A percentile compares a stretch with the other conserved stretches of the same genome.
phyloP scores from a whole-genome alignment of 108 stramenopile genomes.

The Skeletonema grethae region DNA sequence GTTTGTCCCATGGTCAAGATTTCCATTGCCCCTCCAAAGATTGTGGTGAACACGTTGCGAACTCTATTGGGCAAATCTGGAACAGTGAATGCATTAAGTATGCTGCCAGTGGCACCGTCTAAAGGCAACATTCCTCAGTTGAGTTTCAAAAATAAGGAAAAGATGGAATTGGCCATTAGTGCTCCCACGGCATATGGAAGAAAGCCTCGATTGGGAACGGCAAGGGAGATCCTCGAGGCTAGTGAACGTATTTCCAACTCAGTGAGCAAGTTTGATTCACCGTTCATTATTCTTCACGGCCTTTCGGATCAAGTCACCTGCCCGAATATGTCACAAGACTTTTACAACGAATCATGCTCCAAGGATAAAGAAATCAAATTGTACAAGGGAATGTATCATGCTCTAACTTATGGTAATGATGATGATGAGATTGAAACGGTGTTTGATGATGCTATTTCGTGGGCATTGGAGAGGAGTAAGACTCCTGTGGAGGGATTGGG shows the following conservation, averaged over 20 bases:
- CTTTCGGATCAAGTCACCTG: constrained; percentile 64
- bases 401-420: constrained; percentile 38
- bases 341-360: constrained; percentile 60
- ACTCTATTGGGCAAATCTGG: constrained; percentile 49
- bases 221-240: constrained; percentile 61
- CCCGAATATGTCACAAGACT: constrained; percentile 54
- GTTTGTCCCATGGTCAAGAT: constrained; percentile 75
- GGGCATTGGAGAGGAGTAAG: constrained; percentile 28
- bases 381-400: constrained; percentile 58
- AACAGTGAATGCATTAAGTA: constrained; percentile 39
- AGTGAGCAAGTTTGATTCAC: constrained; percentile 54
- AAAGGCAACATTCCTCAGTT: constrained; percentile 47
- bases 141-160: constrained; percentile 54
- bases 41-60: constrained; percentile 52
- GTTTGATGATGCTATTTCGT: constrained; percentile 48
- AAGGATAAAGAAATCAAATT: constrained; percentile 63
- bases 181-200: constrained; percentile 50
- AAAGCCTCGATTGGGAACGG: constrained; percentile 68
- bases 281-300: constrained; percentile 71
- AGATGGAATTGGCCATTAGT: constrained; percentile 30
- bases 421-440: constrained; percentile 46
- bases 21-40: constrained; percentile 59
- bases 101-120: constrained; percentile 51
- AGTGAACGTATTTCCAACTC: constrained; percentile 53
- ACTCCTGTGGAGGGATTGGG: constrained; percentile 5